Conservation (phyloP, 495 filamentous ascomycete genomes). For the Melanomma pulvis-pyrius region DNA sequence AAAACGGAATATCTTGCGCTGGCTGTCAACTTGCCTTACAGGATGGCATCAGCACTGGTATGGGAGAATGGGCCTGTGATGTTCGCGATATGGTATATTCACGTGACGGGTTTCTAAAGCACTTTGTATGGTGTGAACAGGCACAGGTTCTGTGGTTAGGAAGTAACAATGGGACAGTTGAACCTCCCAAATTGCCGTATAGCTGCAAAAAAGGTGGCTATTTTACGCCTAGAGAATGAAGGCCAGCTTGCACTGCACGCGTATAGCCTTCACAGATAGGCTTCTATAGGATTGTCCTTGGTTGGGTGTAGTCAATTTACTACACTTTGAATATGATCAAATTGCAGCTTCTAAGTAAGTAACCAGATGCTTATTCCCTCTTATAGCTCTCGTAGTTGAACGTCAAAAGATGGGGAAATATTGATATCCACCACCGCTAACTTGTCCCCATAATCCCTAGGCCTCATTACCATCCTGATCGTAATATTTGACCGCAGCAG, state of each 20-base stretch:
- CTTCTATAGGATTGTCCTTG: neutral
- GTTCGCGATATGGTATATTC: slow-evolving; percentile 6
- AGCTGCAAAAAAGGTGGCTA: neutral
- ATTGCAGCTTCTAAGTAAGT: too few relatives aligned
- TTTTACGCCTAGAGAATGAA: neutral
- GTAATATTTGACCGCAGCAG: too few relatives aligned
- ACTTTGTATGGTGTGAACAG: slow-evolving; percentile 6
- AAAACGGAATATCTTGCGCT: slow-evolving; percentile 1
- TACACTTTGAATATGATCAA: too few relatives aligned
- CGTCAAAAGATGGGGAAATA: too few relatives aligned
- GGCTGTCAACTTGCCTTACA: slow-evolving; percentile 7
- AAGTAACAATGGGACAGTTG: neutral
- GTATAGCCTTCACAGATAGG: neutral
- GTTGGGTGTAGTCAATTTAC: neutral
- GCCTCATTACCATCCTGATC: too few relatives aligned
- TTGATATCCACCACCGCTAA: too few relatives aligned
- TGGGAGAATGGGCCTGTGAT: neutral
- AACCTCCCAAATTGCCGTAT: neutral
- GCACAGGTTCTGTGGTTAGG: neutral
- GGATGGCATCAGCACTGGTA: neutral
- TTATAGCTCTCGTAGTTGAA: too few relatives aligned
- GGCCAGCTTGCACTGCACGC: neutral
- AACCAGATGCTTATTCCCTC: too few relatives aligned
- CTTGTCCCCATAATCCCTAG: too few relatives aligned
- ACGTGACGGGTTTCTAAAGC: neutral